Evolutionary conservation across 495 filamentous ascomycete genomes (phyloP).

Genomic region (Parachaetomium inaequale): DNA sequence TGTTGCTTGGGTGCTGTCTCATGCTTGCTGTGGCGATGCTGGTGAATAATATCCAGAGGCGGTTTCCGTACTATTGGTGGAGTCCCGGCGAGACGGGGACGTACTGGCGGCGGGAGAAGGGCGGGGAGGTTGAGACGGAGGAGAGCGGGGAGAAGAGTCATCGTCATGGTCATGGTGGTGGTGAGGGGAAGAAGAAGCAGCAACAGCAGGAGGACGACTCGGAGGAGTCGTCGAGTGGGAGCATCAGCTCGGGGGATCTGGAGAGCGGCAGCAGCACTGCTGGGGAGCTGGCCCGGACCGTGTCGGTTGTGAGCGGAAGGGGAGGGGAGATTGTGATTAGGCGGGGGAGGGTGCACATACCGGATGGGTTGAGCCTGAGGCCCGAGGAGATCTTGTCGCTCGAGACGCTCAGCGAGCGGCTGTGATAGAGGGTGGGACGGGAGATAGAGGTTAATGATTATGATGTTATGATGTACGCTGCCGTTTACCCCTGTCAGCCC

Average conservation of each 20-base stretch:
- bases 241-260: not conserved
- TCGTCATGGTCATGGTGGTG: not conserved
- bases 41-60: slow-evolving; percentile 72
- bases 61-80: slow-evolving; percentile 81
- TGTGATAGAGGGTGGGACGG: not conserved
- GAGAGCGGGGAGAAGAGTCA: slow-evolving; percentile 7
- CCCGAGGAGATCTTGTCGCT: slow-evolving; percentile 24
- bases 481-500: not conserved
- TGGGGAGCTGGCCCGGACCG: not conserved
- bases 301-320: not conserved
- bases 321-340: slow-evolving; percentile 16
- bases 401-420: slow-evolving; percentile 20
- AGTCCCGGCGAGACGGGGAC: slow-evolving; percentile 45
- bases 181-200: slow-evolving; percentile 10
- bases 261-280: not conserved
- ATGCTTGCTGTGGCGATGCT: slow-evolving; percentile 65
- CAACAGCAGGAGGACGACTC: not conserved
- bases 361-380: slow-evolving; percentile 21
- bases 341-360: slow-evolving; percentile 15
- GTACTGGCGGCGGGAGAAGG: slow-evolving; percentile 21
- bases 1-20: slow-evolving; percentile 60
- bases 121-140: slow-evolving; percentile 3
- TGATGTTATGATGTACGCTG: slow-evolving; percentile 1
- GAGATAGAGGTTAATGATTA: slow-evolving; percentile 4
- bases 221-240: slow-evolving; percentile 15